These are phyloP conservation scores for Raffaelea ambrosiae DNA, from an alignment of 2,329 filamentous ascomycete species.

Conservation along the genomic window DNA sequence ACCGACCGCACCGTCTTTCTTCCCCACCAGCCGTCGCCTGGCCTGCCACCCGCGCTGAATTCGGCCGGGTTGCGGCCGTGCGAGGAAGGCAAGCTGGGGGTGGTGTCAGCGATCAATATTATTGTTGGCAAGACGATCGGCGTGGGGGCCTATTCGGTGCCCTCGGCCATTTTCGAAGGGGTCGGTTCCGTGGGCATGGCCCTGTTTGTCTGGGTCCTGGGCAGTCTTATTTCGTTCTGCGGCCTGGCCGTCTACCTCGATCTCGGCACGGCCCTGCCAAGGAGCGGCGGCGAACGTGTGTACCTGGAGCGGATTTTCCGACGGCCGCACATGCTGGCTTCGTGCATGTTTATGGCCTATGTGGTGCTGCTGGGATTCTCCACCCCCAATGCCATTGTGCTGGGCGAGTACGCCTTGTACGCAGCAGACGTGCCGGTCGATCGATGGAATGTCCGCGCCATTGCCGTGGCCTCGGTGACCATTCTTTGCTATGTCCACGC, in stretches of 20 bases:
- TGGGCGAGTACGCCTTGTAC: slow-evolving; percentile 42
- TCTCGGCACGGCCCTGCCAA: slow-evolving; percentile 34
- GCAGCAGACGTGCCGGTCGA: slow-evolving; percentile 29
- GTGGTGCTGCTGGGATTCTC: slow-evolving; percentile 41
- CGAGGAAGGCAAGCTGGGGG: slow-evolving; percentile 24
- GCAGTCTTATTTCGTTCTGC: slow-evolving; percentile 33
- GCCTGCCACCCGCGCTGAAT: slow-evolving; percentile 2
- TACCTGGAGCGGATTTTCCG: slow-evolving; percentile 45
- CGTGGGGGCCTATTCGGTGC: slow-evolving; percentile 44
- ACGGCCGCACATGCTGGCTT: slow-evolving; percentile 41
- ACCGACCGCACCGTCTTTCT: slow-evolving; percentile 17
- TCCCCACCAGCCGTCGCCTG: slow-evolving; percentile 12
- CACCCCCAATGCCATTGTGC: slow-evolving; percentile 41
- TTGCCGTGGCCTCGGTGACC: slow-evolving; percentile 38
- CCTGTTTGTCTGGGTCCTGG: slow-evolving; percentile 46
- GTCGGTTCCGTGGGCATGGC: slow-evolving; percentile 46
- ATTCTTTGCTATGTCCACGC: slow-evolving; percentile 38
- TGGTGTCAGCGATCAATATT: slow-evolving; percentile 26
- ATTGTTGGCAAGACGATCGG: slow-evolving; percentile 30
- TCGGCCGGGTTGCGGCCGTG: not conserved
- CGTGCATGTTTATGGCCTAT: slow-evolving; percentile 44
- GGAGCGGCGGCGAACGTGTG: slow-evolving; percentile 41
- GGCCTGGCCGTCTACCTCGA: slow-evolving; percentile 37
- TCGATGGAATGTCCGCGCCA: slow-evolving; percentile 39
- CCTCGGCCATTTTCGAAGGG: slow-evolving; percentile 45